A percentile compares a stretch with the other conserved stretches of the same genome.
Evolutionary conservation across 2,329 filamentous ascomycete genomes (phyloP).

Genomic region (Paradendryphiella salina): DNA sequence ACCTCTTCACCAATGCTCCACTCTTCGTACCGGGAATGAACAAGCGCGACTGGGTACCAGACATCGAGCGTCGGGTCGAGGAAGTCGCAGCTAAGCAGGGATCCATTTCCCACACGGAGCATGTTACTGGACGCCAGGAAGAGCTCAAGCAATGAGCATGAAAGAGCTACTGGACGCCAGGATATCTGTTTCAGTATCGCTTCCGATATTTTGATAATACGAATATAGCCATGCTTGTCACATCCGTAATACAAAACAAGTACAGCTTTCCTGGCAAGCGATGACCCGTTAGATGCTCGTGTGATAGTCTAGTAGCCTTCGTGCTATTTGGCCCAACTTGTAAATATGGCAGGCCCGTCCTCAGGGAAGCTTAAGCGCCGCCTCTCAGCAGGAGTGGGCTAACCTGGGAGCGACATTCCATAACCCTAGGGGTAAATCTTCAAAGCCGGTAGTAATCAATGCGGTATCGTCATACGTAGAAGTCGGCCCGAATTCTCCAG

Average conservation of each 20-base stretch:
- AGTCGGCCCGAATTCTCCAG: not conserved
- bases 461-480: not conserved
- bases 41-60: conserved; percentile 57
- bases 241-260: not conserved
- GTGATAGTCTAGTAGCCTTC: too few relatives aligned
- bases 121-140: not conserved
- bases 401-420: not conserved
- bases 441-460: not conserved
- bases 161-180: not conserved
- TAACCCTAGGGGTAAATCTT: not conserved
- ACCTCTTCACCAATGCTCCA: conserved; percentile 67
- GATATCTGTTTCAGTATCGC: not conserved
- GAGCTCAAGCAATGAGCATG: not conserved
- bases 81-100: conserved; percentile 60
- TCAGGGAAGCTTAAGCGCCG: too few relatives aligned
- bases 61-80: conserved; percentile 62
- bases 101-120: conserved; percentile 26
- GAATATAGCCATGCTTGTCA: not conserved
- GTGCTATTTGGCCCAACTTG: too few relatives aligned
- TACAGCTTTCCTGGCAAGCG: not conserved
- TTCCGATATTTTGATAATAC: not conserved
- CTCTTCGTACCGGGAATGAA: conserved; percentile 64
- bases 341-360: too few relatives aligned
- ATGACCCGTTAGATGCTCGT: not conserved
- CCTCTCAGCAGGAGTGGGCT: too few relatives aligned